These are phyloP conservation scores for Clavariopsis aquatica DNA, from an alignment of 495 filamentous ascomycete genomes.

Conservation along the genomic window DNA sequence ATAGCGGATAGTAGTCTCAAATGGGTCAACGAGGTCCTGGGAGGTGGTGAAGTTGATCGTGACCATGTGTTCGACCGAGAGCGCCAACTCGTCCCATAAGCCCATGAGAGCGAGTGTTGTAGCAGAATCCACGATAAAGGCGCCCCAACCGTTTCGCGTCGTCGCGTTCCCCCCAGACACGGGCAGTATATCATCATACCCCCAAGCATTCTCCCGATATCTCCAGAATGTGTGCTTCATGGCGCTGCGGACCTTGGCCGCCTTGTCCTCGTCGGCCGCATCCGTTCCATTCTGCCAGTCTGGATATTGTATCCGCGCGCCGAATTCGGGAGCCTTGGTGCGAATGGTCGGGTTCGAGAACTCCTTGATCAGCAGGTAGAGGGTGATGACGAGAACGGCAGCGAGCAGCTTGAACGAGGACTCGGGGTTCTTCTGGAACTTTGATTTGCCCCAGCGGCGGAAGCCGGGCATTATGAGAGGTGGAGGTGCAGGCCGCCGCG, in stretches of 20 bases:
- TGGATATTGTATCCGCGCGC: conserved; percentile 31
- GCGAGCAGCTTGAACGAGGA: conserved; percentile 42
- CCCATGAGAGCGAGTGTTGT: conserved; percentile 45
- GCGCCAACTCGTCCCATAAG: conserved; percentile 41
- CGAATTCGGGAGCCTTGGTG: conserved; percentile 5
- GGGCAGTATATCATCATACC: conserved; percentile 41
- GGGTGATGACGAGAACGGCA: conserved; percentile 40
- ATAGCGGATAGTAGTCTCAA: conserved; percentile 44
- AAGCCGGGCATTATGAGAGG: conserved; percentile 36
- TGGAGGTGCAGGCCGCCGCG: conserved; percentile 1
- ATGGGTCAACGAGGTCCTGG: conserved; percentile 41
- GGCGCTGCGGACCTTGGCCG: conserved; percentile 31
- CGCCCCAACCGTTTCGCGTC: conserved; percentile 44
- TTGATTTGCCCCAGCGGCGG: conserved; percentile 37
- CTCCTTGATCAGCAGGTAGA: conserved; percentile 41
- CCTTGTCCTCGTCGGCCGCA: conserved; percentile 33
- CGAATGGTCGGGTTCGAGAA: conserved; percentile 27
- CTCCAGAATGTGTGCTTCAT: conserved; percentile 42
- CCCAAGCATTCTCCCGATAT: conserved; percentile 41
- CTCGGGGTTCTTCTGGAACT: conserved; percentile 36
- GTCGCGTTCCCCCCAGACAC: conserved; percentile 34
- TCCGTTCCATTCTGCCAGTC: conserved; percentile 34
- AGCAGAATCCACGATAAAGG: conserved; percentile 43
- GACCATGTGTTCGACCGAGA: conserved; percentile 38
- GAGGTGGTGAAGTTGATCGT: conserved; percentile 39